Conservation (phyloP, 2,329 filamentous ascomycete genomes). For the Thyridium curvatum region DNA sequence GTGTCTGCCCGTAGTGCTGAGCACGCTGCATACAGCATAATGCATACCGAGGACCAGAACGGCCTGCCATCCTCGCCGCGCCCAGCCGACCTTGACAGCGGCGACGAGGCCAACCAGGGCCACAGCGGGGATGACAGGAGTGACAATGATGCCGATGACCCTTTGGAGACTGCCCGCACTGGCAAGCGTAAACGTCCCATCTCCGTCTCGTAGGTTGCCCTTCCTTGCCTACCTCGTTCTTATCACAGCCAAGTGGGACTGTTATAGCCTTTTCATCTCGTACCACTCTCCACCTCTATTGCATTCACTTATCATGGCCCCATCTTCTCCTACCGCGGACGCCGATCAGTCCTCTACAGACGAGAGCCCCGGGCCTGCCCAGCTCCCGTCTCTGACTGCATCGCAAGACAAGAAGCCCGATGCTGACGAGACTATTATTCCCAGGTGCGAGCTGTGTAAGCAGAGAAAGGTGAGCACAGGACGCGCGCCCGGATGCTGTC, state of each 20-base stretch:
- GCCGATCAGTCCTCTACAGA: constrained; percentile 4
- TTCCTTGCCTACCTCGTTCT: constrained; percentile 3
- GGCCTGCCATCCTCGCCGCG: constrained; percentile 9
- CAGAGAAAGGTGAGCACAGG: constrained; percentile 71
- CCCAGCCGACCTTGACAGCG: constrained; percentile 14
- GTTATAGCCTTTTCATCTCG: neutral
- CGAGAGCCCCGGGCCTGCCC: constrained; percentile 3
- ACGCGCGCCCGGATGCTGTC: too few relatives aligned
- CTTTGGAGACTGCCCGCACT: constrained; percentile 30
- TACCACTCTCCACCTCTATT: neutral
- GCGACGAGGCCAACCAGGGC: constrained; percentile 24
- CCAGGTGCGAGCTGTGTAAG: constrained; percentile 72
- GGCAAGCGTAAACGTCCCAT: constrained; percentile 56
- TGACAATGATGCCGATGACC: constrained; percentile 37
- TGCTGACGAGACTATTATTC: constrained; percentile 27
- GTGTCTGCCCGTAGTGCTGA: too few relatives aligned
- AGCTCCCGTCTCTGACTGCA: too few relatives aligned
- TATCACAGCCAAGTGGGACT: constrained; percentile 9
- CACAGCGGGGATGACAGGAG: constrained; percentile 46
- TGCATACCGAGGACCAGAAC: constrained; percentile 11
- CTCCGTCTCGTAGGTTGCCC: constrained; percentile 50
- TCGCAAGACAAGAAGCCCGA: constrained; percentile 12
- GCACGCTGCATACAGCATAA: constrained; percentile 2
- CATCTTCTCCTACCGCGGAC: constrained; percentile 3
- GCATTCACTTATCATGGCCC: neutral